Conservation (phyloP, 257 asterid genomes). For the Nicotiana paniculata region DNA sequence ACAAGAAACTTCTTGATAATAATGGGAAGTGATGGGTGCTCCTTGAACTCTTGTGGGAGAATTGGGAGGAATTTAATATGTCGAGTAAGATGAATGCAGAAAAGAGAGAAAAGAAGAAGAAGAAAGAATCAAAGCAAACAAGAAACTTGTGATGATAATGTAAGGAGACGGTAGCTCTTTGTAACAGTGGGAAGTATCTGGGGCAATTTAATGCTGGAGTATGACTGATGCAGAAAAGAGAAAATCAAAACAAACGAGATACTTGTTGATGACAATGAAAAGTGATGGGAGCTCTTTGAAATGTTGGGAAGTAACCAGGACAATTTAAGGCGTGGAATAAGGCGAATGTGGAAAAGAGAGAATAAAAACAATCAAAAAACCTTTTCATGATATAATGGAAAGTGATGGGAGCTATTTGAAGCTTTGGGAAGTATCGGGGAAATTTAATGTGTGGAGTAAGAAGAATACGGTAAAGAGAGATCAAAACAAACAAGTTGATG, state of each 20-base stretch:
- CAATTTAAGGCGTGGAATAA: background rate
- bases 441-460: background rate
- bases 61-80: background rate
- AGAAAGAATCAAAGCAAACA: background rate
- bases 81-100: background rate
- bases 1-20: background rate
- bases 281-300: background rate
- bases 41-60: background rate
- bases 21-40: background rate
- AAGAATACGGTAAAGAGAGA: too few relatives aligned
- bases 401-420: background rate
- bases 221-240: background rate
- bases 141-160: background rate
- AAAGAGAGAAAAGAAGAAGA: background rate
- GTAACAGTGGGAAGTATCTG: background rate
- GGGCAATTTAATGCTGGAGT: background rate
- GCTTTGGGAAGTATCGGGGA: background rate
- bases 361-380: background rate
- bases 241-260: background rate
- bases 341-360: background rate
- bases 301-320: background rate
- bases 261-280: background rate
- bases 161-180: background rate
- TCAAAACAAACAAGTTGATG: background rate
- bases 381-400: background rate